Conservation (phyloP, 192 early-diverging fungal genomes). For the Umbelopsis ramanniana region DNA sequence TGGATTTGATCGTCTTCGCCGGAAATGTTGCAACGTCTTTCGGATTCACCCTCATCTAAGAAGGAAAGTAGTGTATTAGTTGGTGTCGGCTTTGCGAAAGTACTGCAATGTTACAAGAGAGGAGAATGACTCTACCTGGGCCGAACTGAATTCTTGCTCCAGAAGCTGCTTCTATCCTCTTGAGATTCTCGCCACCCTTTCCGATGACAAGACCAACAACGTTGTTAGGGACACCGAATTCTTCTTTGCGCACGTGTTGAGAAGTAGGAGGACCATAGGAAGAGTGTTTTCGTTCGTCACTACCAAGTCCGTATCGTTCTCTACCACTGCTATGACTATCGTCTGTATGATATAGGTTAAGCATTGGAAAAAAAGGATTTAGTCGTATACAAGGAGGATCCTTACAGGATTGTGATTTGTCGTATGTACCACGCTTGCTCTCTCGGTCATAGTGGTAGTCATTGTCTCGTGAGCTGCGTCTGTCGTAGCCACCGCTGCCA, state of each 20-base stretch:
- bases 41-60: slow-evolving; percentile 44
- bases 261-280: slow-evolving; percentile 36
- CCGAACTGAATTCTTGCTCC: slow-evolving; percentile 75
- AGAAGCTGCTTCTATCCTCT: slow-evolving; percentile 72
- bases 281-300: slow-evolving; percentile 37
- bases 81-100: too few species aligned
- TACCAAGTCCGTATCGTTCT: slow-evolving; percentile 43
- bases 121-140: slow-evolving; percentile 24
- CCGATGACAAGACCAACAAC: slow-evolving; percentile 87
- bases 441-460: slow-evolving; percentile 35
- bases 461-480: slow-evolving; percentile 33
- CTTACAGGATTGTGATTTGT: slow-evolving; percentile 34
- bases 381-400: background rate
- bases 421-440: slow-evolving; percentile 47
- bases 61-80: too few species aligned
- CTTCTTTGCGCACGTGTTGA: slow-evolving; percentile 44
- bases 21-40: slow-evolving; percentile 53
- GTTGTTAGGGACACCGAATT: slow-evolving; percentile 62
- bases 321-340: slow-evolving; percentile 24
- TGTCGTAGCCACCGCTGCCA: slow-evolving; percentile 16
- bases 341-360: slow-evolving; percentile 9
- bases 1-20: slow-evolving; percentile 53
- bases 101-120: background rate
- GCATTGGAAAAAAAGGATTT: background rate
- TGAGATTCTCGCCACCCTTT: slow-evolving; percentile 75